These are phyloP conservation scores for Logfia minima DNA, from an alignment of 129 eudicot genomes.

Conservation along the genomic window DNA sequence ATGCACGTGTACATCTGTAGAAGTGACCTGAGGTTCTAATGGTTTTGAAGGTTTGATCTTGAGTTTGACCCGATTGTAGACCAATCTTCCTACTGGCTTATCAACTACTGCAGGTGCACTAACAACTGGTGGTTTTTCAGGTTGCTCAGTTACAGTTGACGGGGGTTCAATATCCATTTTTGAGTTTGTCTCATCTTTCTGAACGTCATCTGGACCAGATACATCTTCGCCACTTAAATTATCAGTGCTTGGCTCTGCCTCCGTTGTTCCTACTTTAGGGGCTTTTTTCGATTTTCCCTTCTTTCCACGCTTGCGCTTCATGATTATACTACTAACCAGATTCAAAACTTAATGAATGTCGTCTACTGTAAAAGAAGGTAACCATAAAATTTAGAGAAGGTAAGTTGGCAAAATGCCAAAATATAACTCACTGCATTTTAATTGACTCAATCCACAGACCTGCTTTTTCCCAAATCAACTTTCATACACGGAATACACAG, in stretches of 20 bases:
- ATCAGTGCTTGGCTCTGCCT: conserved; percentile 38
- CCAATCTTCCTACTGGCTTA: conserved; percentile 55
- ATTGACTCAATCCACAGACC: neutral
- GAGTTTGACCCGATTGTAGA: conserved; percentile 78
- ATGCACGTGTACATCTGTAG: conserved; percentile 63
- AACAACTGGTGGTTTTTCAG: conserved; percentile 44
- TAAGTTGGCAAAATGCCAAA: neutral
- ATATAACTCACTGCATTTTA: neutral
- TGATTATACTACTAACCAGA: conserved; percentile 25
- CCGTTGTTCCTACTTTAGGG: conserved; percentile 31
- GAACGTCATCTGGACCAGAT: conserved; percentile 46
- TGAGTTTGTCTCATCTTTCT: conserved; percentile 55
- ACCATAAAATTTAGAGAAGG: neutral
- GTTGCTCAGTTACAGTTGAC: conserved; percentile 53
- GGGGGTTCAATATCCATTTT: conserved; percentile 55
- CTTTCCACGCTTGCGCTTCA: conserved; percentile 85
- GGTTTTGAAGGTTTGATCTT: conserved; percentile 71
- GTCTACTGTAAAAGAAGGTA: neutral
- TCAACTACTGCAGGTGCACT: conserved; percentile 34
- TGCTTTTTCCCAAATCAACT: neutral
- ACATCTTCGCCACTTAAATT: conserved; percentile 47
- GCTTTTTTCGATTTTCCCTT: conserved; percentile 57
- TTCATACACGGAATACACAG: no score
- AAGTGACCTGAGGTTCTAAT: conserved; percentile 46
- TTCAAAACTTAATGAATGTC: neutral